Evolutionary conservation across 1,139 yeast species (phyloP), one percentile per base, ranked within the genome.

Genomic region (Diutina pseudorugosa): DNA sequence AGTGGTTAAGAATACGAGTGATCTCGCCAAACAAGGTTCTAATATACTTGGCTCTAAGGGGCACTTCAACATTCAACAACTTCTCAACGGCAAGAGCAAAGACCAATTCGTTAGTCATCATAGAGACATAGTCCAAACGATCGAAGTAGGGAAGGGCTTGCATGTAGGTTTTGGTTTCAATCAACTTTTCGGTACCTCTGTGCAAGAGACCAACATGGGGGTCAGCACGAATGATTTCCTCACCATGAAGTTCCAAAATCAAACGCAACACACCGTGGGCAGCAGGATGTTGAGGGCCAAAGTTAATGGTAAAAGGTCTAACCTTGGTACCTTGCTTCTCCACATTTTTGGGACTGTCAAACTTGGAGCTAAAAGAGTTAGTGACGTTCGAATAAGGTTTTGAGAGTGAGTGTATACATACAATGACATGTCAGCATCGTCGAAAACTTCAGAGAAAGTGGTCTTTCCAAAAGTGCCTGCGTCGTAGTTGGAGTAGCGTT

Each of bases 251-350:
- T 72, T 87, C 96, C 63, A 87, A 75, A 69, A 87, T 87, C 68
- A 87, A 76, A 65, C 96, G 80, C 73, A 87, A 76, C 71, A 87
- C 96, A 59, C 96, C 96, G 72, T 87, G 96, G 50, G 95, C 95
- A 56, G 96, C 96, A 36, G 96, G 96, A 74, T 87, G 96, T 71
- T 87, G 96, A 48, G 96, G 95, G 44, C 95, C 96, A 64, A 88
- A 88, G 71, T 87, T 88, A 66, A 88, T 82, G 52, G 95, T 87
- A 72, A 87, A 87, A 67, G 87, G 95, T 69, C 95, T 81, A 63
- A 87, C 82, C 65, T 85, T 84, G 56, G 76, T 66, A 62, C 73
- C 73, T 63, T 74, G 77, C 59, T 68, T 74, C 45, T 65, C 74
- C 33, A 73, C 72, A 51, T 70, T 65, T 55, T 66, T 68, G 47